phyloP scores from a whole-genome alignment of 129 eudicot genomes.

The Pulicaria dysenterica region DNA sequence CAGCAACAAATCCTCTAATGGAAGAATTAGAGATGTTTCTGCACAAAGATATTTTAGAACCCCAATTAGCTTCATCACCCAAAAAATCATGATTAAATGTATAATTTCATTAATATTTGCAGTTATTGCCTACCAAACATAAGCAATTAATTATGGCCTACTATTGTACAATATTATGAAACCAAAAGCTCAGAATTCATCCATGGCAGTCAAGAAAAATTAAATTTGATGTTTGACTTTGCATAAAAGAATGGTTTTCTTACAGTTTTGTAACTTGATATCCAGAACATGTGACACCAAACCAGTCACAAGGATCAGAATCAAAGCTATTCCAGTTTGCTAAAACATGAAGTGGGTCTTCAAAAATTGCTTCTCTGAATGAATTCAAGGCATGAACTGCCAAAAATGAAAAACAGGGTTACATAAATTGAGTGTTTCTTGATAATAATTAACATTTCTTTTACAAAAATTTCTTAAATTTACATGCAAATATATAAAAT shows the following conservation, averaged over 20 bases:
- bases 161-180: background rate
- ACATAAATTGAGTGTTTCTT: slow-evolving; percentile 7
- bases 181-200: background rate
- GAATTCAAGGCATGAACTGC: slow-evolving; percentile 70
- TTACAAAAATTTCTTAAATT: slow-evolving; percentile 26
- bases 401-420: slow-evolving; percentile 31
- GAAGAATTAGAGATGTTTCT: slow-evolving; percentile 87
- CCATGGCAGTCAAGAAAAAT: background rate
- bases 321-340: slow-evolving; percentile 83
- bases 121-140: background rate
- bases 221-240: background rate
- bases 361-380: slow-evolving; percentile 80
- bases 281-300: slow-evolving; percentile 76
- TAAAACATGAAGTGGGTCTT: slow-evolving; percentile 73
- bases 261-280: slow-evolving; percentile 82
- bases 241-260: slow-evolving; percentile 25
- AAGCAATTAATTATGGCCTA: background rate
- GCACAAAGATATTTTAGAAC: slow-evolving; percentile 32
- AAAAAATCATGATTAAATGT: background rate
- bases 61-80: slow-evolving; percentile 25
- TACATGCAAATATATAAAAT: slow-evolving; percentile 1
- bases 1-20: slow-evolving; percentile 79
- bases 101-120: background rate
- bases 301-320: slow-evolving; percentile 82
- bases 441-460: background rate